A percentile compares a stretch with the other conserved stretches of the same genome.
These are phyloP conservation scores for Nicotiana noctiflora DNA, from an alignment of 257 asterid genomes.

Conservation along the genomic window DNA sequence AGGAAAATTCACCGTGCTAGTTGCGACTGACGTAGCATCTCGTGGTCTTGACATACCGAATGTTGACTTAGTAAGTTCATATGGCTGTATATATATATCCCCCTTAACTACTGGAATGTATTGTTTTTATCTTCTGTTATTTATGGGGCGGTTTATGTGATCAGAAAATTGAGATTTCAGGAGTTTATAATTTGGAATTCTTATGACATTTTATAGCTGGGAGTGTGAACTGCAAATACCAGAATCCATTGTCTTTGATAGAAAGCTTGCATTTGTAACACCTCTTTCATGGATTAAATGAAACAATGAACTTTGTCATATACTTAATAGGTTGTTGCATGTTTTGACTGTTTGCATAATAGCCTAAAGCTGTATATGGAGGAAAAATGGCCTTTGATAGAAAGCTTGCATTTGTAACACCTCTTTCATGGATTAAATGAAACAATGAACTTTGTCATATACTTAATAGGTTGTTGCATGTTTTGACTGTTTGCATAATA, in stretches of 20 bases:
- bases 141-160: neutral
- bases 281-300: neutral
- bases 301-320: neutral
- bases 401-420: too few species aligned
- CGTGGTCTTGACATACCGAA: slow-evolving; percentile 94
- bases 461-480: neutral
- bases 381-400: neutral
- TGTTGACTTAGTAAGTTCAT: slow-evolving; percentile 79
- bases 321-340: neutral
- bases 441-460: too few species aligned
- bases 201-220: neutral
- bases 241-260: neutral
- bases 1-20: slow-evolving; percentile 87
- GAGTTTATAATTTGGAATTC: neutral
- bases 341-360: neutral
- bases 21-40: slow-evolving; percentile 95
- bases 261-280: neutral
- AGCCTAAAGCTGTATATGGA: neutral
- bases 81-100: neutral
- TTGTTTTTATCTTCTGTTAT: neutral
- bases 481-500: neutral
- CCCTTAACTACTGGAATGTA: neutral
- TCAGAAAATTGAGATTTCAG: neutral
- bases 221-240: neutral
- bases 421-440: too few species aligned